phyloP scores from a whole-genome alignment of 225 moss, liverwort and hornwort species.

The Lunularia cruciata region DNA sequence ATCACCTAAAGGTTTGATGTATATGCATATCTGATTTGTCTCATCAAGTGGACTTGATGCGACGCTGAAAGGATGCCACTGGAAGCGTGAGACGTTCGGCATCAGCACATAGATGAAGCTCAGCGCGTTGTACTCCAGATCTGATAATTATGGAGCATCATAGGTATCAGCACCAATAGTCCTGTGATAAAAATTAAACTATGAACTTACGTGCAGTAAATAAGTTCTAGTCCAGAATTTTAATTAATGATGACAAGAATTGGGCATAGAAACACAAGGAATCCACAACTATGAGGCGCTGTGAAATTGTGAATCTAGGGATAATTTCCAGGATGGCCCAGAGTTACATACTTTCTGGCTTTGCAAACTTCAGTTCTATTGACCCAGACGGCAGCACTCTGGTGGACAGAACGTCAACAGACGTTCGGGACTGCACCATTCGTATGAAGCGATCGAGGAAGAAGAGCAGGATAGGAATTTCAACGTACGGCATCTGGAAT shows the following conservation, averaged over 20 bases:
- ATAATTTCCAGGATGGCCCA: not conserved
- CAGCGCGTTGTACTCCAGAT: constrained; percentile 52
- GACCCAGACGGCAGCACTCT: constrained; percentile 51
- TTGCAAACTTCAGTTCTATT: constrained; percentile 63
- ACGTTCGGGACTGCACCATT: constrained; percentile 56
- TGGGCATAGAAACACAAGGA: no score
- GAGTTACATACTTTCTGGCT: not conserved
- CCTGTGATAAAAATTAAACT: no score
- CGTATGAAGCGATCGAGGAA: constrained; percentile 76
- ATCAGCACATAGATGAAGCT: constrained; percentile 63
- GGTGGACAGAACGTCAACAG: constrained; percentile 32
- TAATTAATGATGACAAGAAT: no score
- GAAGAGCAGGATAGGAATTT: constrained; percentile 64
- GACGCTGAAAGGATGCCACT: constrained; percentile 84
- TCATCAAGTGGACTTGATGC: constrained; percentile 64
- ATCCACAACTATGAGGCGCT: no score
- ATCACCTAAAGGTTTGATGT: constrained; percentile 71
- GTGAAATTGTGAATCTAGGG: no score
- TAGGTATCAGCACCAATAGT: no score
- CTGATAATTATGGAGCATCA: no score
- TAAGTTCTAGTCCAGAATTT: no score
- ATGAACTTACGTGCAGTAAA: no score
- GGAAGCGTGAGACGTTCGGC: constrained; percentile 53
- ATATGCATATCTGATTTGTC: constrained; percentile 51
- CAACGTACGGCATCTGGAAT: constrained; percentile 40